These are phyloP conservation scores for Nicotiana attenuata DNA, from an alignment of 257 asterid genomes.

Conservation along the genomic window DNA sequence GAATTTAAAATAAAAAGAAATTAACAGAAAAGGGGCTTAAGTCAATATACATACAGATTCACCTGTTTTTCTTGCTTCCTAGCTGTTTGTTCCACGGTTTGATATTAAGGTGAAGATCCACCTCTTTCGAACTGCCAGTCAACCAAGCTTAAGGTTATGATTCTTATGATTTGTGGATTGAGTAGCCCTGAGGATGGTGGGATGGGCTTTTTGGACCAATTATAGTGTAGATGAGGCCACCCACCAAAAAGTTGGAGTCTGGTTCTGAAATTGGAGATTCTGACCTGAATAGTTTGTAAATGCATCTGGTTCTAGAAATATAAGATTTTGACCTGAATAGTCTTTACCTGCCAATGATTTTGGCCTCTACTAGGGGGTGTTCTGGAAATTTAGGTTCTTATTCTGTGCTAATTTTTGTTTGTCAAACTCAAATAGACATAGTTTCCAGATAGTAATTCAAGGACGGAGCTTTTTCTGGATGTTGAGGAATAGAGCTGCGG, in stretches of 20 bases:
- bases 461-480: background rate
- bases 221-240: background rate
- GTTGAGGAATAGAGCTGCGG: background rate
- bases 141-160: background rate
- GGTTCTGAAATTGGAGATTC: background rate
- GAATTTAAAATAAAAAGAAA: background rate
- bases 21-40: background rate
- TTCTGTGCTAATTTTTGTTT: background rate
- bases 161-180: background rate
- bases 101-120: background rate
- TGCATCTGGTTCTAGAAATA: background rate
- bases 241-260: background rate
- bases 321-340: background rate
- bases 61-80: background rate
- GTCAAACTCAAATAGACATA: background rate
- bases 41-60: background rate
- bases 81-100: background rate
- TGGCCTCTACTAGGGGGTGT: background rate
- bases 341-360: background rate
- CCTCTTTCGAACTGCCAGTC: constrained; percentile 1
- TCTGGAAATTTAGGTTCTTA: background rate
- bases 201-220: background rate
- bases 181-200: background rate
- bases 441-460: background rate
- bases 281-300: background rate